A percentile compares a stretch with the other conserved stretches of the same genome.
phyloP scores from a whole-genome alignment of 2,329 filamentous ascomycete genomes.

The Epichloe uncinata region DNA sequence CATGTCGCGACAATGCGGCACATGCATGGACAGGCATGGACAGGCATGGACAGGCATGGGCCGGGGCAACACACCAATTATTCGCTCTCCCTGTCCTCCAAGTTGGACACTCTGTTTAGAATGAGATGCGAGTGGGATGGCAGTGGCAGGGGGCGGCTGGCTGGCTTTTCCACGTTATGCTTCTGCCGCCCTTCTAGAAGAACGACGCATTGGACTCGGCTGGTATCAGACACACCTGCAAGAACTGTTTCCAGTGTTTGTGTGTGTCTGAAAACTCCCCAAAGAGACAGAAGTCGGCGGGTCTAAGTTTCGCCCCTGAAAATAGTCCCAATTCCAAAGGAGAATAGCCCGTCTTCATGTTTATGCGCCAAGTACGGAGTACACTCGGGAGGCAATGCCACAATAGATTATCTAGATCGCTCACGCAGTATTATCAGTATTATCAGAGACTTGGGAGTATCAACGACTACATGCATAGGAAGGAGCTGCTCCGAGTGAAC shows the following conservation, averaged over 20 bases:
- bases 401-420: no score
- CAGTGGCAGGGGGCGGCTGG: not conserved
- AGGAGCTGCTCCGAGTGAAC: no score
- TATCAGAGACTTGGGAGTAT: no score
- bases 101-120: not conserved
- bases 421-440: no score
- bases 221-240: no score
- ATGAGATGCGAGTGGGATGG: not conserved
- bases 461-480: no score
- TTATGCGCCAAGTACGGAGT: not conserved
- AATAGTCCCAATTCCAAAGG: not conserved
- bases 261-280: not conserved
- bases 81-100: not conserved
- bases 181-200: conserved; percentile 22
- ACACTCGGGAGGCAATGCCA: no score
- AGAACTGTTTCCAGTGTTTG: no score
- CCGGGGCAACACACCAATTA: not conserved
- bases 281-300: not conserved
- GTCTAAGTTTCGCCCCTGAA: not conserved
- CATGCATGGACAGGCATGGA: not conserved
- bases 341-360: not conserved
- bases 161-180: not conserved
- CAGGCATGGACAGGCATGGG: not conserved
- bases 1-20: not conserved
- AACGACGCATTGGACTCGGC: not conserved